These are phyloP conservation scores for Emergomyces pasteurianus DNA, from an alignment of 2,329 filamentous ascomycete species.

Conservation along the genomic window DNA sequence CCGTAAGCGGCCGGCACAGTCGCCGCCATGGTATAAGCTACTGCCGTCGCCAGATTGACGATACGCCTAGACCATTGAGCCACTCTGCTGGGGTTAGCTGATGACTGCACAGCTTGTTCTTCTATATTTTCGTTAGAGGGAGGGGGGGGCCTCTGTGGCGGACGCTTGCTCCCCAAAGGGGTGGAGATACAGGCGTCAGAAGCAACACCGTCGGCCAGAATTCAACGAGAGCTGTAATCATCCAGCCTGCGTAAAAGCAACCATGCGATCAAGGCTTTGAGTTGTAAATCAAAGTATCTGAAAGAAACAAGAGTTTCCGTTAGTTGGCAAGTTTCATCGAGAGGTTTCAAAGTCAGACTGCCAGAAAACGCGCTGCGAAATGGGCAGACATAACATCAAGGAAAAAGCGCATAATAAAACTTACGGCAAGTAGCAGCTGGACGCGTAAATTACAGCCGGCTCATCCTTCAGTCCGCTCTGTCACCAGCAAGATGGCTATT, in stretches of 20 bases:
- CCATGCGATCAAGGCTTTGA: neutral
- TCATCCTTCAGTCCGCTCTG: conserved; percentile 5
- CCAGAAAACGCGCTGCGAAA: conserved; percentile 4
- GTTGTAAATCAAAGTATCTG: neutral
- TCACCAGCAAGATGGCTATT: neutral
- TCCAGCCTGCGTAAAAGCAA: neutral
- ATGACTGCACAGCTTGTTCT: conserved; percentile 1
- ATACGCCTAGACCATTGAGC: conserved; percentile 10
- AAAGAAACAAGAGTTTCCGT: neutral
- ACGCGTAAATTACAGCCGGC: conserved; percentile 18
- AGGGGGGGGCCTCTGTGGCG: neutral
- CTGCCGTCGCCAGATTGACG: conserved; percentile 27
- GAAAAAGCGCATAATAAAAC: conserved; percentile 1
- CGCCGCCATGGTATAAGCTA: conserved; percentile 30
- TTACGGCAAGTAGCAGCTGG: conserved; percentile 3
- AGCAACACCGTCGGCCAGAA: neutral
- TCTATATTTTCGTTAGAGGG: neutral
- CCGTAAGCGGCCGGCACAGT: conserved; percentile 28
- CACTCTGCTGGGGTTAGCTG: neutral
- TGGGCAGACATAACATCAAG: neutral
- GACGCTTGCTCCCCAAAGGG: neutral
- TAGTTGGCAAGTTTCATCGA: too few relatives aligned
- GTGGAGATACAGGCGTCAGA: neutral
- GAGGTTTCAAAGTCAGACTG: too few relatives aligned
- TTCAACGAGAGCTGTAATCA: neutral